phyloP scores from a whole-genome alignment of 306 rosid species.

The Citrullus colocynthis region DNA sequence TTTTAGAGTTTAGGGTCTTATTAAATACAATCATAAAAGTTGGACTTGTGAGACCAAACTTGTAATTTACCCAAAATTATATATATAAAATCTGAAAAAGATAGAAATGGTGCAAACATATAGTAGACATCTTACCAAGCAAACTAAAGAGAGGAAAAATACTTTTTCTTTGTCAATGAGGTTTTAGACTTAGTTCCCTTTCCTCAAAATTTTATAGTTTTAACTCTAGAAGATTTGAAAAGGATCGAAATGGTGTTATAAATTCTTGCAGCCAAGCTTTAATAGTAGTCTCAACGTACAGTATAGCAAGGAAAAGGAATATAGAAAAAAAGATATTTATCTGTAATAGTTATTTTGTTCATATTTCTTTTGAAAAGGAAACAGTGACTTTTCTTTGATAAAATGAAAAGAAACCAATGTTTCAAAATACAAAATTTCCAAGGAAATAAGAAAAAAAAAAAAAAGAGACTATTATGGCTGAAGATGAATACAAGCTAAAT shows the following conservation, averaged over 20 bases:
- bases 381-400: too few species aligned
- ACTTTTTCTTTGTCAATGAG: neutral
- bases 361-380: neutral
- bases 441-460: too few species aligned
- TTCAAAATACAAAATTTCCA: too few species aligned
- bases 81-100: neutral
- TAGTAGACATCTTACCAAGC: neutral
- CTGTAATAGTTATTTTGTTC: neutral
- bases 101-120: neutral
- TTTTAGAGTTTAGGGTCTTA: neutral
- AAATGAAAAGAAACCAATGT: too few species aligned
- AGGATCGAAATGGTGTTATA: neutral
- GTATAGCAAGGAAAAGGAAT: neutral
- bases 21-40: neutral
- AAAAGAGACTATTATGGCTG: too few species aligned
- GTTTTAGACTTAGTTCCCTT: neutral
- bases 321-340: neutral
- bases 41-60: neutral
- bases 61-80: neutral
- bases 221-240: neutral
- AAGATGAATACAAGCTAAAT: too few species aligned
- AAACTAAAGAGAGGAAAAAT: neutral
- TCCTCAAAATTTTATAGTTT: neutral
- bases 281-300: neutral
- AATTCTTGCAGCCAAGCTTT: neutral